phyloP scores from a whole-genome alignment of 2,329 filamentous ascomycete species.

The Fusarium sp. region DNA sequence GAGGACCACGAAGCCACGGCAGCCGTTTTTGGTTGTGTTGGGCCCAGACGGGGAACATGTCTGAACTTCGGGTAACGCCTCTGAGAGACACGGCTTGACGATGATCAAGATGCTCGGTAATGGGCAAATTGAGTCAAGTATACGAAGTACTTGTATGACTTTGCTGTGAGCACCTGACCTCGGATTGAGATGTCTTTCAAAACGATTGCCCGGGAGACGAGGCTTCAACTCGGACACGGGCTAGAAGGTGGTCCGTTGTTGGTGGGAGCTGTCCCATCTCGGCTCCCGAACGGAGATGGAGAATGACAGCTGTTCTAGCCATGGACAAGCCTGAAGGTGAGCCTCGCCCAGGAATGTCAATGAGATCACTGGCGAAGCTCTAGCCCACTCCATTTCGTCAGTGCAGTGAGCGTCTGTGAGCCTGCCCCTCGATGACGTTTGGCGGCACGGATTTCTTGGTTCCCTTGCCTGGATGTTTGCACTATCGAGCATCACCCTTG shows the following conservation, averaged over 20 bases:
- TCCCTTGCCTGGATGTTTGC: conserved; percentile 16
- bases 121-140: not conserved
- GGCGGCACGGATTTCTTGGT: conserved; percentile 11
- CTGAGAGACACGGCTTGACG: conserved; percentile 5
- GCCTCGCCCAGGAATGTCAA: conserved; percentile 25
- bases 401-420: not conserved
- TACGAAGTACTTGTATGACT: conserved; percentile 6
- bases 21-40: conserved; percentile 6
- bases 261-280: conserved; percentile 8
- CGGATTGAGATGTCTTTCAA: not conserved
- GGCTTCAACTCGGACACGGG: conserved; percentile 2
- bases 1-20: conserved; percentile 19
- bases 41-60: conserved; percentile 2
- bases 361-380: conserved; percentile 31
- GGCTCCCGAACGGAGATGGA: conserved; percentile 6
- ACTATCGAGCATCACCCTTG: conserved; percentile 13
- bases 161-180: conserved; percentile 11
- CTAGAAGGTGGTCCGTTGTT: not conserved
- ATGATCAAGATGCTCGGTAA: conserved; percentile 13
- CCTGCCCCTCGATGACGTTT: conserved; percentile 45
- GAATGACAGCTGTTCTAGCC: conserved; percentile 4
- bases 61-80: conserved; percentile 1
- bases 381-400: conserved; percentile 23
- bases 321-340: conserved; percentile 8
- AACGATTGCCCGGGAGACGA: conserved; percentile 13